These are phyloP conservation scores for Yarrowia osloensis DNA, from an alignment of 805 yeast species.

Conservation along the genomic window DNA sequence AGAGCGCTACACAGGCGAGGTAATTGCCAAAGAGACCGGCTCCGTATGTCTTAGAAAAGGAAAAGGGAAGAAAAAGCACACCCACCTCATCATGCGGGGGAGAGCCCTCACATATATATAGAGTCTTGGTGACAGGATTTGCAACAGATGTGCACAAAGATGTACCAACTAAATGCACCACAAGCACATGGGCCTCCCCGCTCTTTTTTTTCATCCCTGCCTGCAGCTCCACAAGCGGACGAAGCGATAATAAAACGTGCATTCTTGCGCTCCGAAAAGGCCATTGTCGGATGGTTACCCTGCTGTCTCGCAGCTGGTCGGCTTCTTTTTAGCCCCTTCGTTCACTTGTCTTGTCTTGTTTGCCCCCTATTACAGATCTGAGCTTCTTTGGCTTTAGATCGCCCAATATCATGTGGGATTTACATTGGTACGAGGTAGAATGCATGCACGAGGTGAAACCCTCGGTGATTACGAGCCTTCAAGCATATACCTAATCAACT, in stretches of 20 bases:
- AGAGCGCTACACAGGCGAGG: not conserved
- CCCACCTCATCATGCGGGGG: conserved; percentile 17
- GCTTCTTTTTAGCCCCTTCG: conserved; percentile 9
- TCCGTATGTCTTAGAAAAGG: not conserved
- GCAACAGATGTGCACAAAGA: conserved; percentile 9
- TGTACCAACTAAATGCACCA: conserved; percentile 8
- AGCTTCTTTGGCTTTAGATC: conserved; percentile 2
- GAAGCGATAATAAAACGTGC: not conserved
- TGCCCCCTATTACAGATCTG: conserved; percentile 21
- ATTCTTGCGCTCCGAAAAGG: not conserved
- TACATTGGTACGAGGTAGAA: conserved; percentile 25
- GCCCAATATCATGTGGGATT: conserved; percentile 25
- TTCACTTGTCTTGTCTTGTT: conserved; percentile 7
- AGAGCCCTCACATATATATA: not conserved
- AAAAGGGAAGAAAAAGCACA: not conserved
- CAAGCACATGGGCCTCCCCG: not conserved
- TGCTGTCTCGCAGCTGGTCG: not conserved
- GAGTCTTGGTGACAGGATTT: not conserved
- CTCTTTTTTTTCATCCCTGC: not conserved
- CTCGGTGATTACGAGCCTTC: conserved; percentile 12
- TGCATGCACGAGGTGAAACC: conserved; percentile 19
- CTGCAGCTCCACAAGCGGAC: not conserved
- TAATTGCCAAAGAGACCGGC: not conserved
- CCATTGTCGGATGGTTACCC: not conserved
- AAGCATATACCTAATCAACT: conserved; percentile 13